Base-by-base conservation (phyloP, 208 protist genomes). In the Acanthamoeba rhysodes region DNA sequence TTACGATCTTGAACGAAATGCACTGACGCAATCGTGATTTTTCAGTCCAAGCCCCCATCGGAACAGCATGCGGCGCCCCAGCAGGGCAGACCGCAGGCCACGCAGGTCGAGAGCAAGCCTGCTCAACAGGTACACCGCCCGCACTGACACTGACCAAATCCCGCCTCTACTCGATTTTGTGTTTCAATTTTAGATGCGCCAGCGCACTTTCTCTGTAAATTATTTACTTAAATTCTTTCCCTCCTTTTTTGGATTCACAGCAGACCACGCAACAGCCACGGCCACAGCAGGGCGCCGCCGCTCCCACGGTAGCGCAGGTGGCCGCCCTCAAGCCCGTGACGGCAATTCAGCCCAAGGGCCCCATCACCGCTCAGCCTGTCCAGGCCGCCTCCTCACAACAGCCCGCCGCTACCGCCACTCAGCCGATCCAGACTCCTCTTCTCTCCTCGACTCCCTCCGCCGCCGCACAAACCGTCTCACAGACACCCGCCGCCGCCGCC, bases 261-360 rank as follows among this genome's bases (percentile, higher is more conserved):
- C 62, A 68, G 62, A n/a, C 70, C 8, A 78, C 70, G 20, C 70
- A 78, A 78, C 70, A 78, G 70, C 70, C 70, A 34, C 70, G 70
- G 70, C 70, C 70, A 78, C 70, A 78, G 70, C 70, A 78, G 70
- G 70, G 70, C 27, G 70, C 20, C 24, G 62, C 62, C 70, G 24
- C 70, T 22, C 66, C 66, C 1, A 74, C 66, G n/a, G 32, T 32
- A 48, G 70, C 32, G 29, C 70, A 78, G 70, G 70, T 78, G 16
- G 70, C 70, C 37, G 70, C 29, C 10, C 70, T 45, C 34, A 78
- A 78, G 70, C 70, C 70, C 34, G 70, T 78, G 70, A 78, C 70
- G 34, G 70, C 70, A 9, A 78, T 78, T n/a, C 70, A 78, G 70
- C 70, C 70, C 4, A 78, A 78, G 70, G 62, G 62, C 7, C 62